phyloP scores from a whole-genome alignment of 331 rosid species.

The Malus hybrid region DNA sequence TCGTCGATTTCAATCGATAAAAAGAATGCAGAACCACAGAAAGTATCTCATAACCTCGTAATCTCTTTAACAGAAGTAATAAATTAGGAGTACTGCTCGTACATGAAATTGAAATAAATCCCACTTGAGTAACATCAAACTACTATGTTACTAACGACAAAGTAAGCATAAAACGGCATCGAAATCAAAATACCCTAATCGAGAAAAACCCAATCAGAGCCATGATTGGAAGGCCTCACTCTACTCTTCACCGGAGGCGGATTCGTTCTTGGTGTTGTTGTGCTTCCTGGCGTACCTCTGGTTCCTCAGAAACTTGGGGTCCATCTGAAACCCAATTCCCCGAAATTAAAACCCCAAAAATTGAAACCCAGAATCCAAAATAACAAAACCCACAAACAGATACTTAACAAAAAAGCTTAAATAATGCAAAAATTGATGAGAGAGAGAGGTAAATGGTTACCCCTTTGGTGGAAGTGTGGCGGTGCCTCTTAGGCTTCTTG shows the following conservation, averaged over 20 bases:
- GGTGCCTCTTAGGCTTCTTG: conserved; percentile 91
- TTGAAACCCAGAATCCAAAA: not conserved
- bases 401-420: too few relatives aligned
- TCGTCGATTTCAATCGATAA: too few relatives aligned
- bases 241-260: conserved; percentile 55
- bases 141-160: not conserved
- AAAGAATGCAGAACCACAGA: too few relatives aligned
- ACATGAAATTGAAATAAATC: not conserved
- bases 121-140: conserved; percentile 18
- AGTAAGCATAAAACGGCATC: not conserved
- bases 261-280: conserved; percentile 62
- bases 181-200: conserved; percentile 6
- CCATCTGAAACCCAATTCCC: conserved; percentile 48
- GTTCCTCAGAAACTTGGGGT: conserved; percentile 95
- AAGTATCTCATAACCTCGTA: not conserved
- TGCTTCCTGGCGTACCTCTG: conserved; percentile 99
- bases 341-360: not conserved
- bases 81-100: not conserved
- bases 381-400: not conserved
- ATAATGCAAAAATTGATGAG: not conserved
- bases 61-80: not conserved
- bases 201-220: conserved; percentile 5
- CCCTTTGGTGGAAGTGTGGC: conserved; percentile 97
- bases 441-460: conserved; percentile 14
- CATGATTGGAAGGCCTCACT: not conserved